These are phyloP conservation scores for Microthyrium microscopicum DNA, from an alignment of 2,329 filamentous ascomycete genomes.

Conservation along the genomic window DNA sequence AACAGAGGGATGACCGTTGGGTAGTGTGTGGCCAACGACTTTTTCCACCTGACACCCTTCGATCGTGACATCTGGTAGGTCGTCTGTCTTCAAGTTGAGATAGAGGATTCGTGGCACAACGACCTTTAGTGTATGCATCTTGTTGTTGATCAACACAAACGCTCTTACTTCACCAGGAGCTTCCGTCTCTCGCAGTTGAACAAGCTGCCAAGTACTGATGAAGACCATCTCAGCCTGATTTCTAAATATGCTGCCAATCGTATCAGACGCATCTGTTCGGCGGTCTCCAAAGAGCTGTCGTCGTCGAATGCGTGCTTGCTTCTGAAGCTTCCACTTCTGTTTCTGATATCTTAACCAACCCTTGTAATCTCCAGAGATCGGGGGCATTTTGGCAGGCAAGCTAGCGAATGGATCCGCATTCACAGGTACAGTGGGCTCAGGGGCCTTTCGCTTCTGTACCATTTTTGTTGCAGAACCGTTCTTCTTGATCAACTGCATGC, in stretches of 20 bases:
- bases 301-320: slow-evolving; percentile 67
- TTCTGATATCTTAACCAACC: slow-evolving; percentile 91
- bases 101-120: slow-evolving; percentile 81
- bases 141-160: slow-evolving; percentile 83
- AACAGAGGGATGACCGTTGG: slow-evolving; percentile 84
- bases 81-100: slow-evolving; percentile 75
- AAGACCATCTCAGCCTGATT: slow-evolving; percentile 85
- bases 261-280: slow-evolving; percentile 41
- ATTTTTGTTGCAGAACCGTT: slow-evolving; percentile 26
- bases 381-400: slow-evolving; percentile 70
- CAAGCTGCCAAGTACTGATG: slow-evolving; percentile 84
- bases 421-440: slow-evolving; percentile 32
- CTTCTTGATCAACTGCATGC: slow-evolving; percentile 45
- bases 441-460: slow-evolving; percentile 31
- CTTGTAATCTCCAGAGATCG: slow-evolving; percentile 69
- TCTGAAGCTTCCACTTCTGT: slow-evolving; percentile 97
- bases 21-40: slow-evolving; percentile 79
- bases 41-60: slow-evolving; percentile 80
- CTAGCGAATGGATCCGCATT: slow-evolving; percentile 63
- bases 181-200: slow-evolving; percentile 72
- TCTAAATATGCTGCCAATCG: slow-evolving; percentile 59
- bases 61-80: slow-evolving; percentile 77
- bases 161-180: slow-evolving; percentile 74
- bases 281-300: slow-evolving; percentile 88
- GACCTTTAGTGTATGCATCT: slow-evolving; percentile 75